Evolutionary conservation across 768 basidiomycete genomes (phyloP), one percentile per base, ranked within the genome.

Genomic region (Kwoniella bestiolae): DNA sequence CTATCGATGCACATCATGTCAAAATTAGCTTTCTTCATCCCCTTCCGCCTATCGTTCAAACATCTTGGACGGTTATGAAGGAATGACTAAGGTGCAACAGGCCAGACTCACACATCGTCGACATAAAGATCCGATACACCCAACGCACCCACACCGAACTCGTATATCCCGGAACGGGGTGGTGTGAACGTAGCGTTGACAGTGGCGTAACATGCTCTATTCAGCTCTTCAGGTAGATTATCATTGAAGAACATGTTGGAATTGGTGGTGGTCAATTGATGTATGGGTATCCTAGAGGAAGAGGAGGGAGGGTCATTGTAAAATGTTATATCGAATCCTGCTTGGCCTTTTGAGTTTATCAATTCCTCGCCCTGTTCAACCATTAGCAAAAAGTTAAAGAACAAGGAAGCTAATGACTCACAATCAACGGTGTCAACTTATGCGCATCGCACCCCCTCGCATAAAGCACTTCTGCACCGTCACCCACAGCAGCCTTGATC

Each of bases 321-420:
- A 72, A 88, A 89, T 1, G 47, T 23, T 44, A 86, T 85, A 73
- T 86, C 87, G 18, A 82, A 78, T 87, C 88, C 89, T 31, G 51
- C 5, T 29, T 56, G 21, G 53, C 69, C 58, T 34, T 65, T 57
- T 58, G 64, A 32, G 58, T 46, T 21, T 63, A 59, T 44, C 44
- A 70, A 38, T 58, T 59, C 51, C 66, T 52, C 16, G 53, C 58
- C 21, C 55, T 58, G 26, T 75, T 69, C 34, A 75, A 74, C 63
- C 69, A 14, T 71, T 62, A 7, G n/a, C n/a, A n/a, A n/a, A n/a
- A n/a, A n/a, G n/a, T n/a, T n/a, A n/a, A n/a, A n/a, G n/a, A n/a
- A n/a, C n/a, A n/a, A n/a, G n/a, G n/a, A n/a, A n/a, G n/a, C n/a
- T 72, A 67, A 21, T 66, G 71, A 9, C 63, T 57, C 35, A 31